phyloP scores from a whole-genome alignment of 2,329 filamentous ascomycete species.

The Fusarium lyarnte region DNA sequence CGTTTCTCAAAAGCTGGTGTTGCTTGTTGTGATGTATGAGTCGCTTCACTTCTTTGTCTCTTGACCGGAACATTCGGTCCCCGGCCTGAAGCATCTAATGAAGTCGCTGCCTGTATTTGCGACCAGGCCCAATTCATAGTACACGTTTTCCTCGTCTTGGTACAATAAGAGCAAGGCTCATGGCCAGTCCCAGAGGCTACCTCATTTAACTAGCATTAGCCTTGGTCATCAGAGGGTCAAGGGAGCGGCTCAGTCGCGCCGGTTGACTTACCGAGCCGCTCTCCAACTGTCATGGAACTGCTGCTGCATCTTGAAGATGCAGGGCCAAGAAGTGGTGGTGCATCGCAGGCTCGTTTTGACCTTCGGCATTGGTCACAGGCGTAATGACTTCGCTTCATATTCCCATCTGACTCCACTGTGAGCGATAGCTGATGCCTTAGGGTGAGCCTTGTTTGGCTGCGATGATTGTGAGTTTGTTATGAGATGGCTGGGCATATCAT shows the following conservation, averaged over 20 bases:
- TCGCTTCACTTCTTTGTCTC: conserved; percentile 1
- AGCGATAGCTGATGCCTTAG: not conserved
- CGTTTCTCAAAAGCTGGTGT: not conserved
- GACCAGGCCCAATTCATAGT: conserved; percentile 42
- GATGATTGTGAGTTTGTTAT: not conserved
- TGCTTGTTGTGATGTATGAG: too few relatives aligned
- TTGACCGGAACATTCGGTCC: conserved; percentile 5
- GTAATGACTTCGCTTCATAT: conserved; percentile 39
- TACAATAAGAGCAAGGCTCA: conserved; percentile 45
- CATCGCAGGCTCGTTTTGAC: conserved; percentile 41
- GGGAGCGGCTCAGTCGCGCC: not conserved
- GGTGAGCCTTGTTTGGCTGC: not conserved
- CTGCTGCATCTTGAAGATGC: not conserved
- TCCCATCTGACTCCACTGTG: not conserved
- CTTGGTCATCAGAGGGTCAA: not conserved
- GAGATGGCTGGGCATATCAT: not conserved
- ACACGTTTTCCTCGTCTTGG: conserved; percentile 46
- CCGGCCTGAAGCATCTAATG: conserved; percentile 3
- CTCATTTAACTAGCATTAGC: not conserved
- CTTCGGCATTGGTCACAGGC: conserved; percentile 40
- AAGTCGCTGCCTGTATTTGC: conserved; percentile 21
- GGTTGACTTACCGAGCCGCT: conserved; percentile 24
- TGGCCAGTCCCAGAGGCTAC: not conserved
- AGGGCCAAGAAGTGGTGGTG: conserved; percentile 24
- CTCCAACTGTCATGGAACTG: not conserved